Base-by-base conservation (phyloP, 352 stramenopile genomes). In the Bremia lactucae region DNA sequence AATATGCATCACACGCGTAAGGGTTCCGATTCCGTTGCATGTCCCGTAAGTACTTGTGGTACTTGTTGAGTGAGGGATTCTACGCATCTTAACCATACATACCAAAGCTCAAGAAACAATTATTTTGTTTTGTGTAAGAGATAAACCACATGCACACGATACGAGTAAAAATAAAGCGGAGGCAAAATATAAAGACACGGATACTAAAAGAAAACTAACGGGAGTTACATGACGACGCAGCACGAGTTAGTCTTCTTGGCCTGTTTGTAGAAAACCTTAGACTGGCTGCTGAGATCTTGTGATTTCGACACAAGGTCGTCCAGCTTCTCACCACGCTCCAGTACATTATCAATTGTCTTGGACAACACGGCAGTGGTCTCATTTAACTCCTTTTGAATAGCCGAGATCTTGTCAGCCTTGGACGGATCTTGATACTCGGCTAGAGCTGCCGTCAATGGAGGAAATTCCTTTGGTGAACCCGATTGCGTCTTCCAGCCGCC, bases 181-280 rank as follows among this genome's bases (percentile, higher is more conserved):
- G n/a, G n/a, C n/a, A n/a, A n/a, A n/a, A n/a, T n/a, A n/a, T n/a
- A n/a, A n/a, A n/a, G n/a, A n/a, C n/a, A n/a, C n/a, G n/a, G n/a
- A n/a, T n/a, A n/a, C n/a, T n/a, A n/a, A n/a, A n/a, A n/a, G n/a
- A n/a, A n/a, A n/a, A n/a, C n/a, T n/a, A n/a, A n/a, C n/a, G n/a
- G n/a, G n/a, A n/a, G n/a, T 75, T 78, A 91, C 79, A 91, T 91
- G 49, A 93, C 65, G 29, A 97, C 76, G 75, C 96, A 99, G 78
- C 96, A 99, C 52, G 80, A 94, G 76, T 99, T 99, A 52, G 96
- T 98, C 77, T 98, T 98, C 68, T 97, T 97, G 21, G 96, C 95
- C 58, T 98, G 91, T 64, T 98, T 98, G 85, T 99, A 99, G 72
- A 99, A 99, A 69, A 99, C 96, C 79, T 99, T 99, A 40, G 90